These are phyloP conservation scores for Fragaria nilgerrensis DNA, from an alignment of 306 rosid species.

Conservation along the genomic window DNA sequence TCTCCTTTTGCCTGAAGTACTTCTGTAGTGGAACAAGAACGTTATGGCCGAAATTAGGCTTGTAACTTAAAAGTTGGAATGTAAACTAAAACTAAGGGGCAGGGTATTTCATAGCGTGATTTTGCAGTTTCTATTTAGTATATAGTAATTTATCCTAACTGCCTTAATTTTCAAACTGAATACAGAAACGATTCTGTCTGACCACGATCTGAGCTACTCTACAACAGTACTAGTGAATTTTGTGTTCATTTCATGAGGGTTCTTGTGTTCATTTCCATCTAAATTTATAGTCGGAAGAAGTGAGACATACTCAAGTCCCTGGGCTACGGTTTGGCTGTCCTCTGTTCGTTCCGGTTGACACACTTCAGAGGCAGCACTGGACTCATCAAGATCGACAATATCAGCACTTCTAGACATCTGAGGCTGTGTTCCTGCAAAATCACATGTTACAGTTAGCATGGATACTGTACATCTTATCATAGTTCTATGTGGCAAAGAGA, in stretches of 20 bases:
- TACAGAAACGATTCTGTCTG: not conserved
- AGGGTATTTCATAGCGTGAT: not conserved
- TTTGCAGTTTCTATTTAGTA: not conserved
- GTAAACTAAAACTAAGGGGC: not conserved
- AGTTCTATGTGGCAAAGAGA: not conserved
- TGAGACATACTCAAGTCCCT: constrained; percentile 52
- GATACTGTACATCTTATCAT: not conserved
- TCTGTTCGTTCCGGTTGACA: constrained; percentile 39
- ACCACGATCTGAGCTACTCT: not conserved
- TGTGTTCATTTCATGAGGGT: not conserved
- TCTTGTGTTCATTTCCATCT: constrained; percentile 18
- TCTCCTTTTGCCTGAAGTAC: constrained; percentile 25
- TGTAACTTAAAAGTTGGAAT: not conserved
- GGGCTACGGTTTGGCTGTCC: constrained; percentile 25
- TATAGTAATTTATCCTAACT: not conserved
- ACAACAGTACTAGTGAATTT: not conserved
- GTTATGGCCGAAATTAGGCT: not conserved
- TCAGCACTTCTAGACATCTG: constrained; percentile 20
- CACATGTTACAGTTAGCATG: not conserved
- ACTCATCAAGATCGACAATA: constrained; percentile 22
- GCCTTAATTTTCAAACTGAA: not conserved
- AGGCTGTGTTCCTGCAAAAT: constrained; percentile 36
- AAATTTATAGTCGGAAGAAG: constrained; percentile 13
- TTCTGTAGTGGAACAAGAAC: constrained; percentile 30
- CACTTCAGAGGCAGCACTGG: constrained; percentile 45